These are phyloP conservation scores for Trichoderma sp. DNA, from an alignment of 2,329 filamentous ascomycete genomes.

Conservation along the genomic window DNA sequence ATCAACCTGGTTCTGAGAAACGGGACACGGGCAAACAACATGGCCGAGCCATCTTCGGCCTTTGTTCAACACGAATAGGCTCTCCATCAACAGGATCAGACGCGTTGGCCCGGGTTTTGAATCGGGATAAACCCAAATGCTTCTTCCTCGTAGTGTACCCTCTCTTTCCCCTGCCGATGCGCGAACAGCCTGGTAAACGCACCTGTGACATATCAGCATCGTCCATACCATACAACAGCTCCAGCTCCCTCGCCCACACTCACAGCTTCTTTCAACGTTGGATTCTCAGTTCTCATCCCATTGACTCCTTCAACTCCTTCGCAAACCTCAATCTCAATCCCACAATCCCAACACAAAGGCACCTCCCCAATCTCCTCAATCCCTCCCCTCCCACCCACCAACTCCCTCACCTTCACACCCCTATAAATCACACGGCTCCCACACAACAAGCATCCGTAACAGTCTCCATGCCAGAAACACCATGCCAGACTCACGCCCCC, in stretches of 20 bases:
- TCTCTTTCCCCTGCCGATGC: not conserved
- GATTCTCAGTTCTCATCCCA: not conserved
- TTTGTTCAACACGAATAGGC: slow-evolving; percentile 45
- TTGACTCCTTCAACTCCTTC: slow-evolving; percentile 42
- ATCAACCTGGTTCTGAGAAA: not conserved
- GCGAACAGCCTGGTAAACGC: not conserved
- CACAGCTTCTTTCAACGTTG: not conserved
- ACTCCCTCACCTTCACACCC: slow-evolving; percentile 39
- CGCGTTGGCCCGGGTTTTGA: slow-evolving; percentile 49
- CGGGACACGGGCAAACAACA: not conserved
- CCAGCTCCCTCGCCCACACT: not conserved
- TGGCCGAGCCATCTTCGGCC: not conserved
- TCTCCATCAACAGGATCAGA: slow-evolving; percentile 50
- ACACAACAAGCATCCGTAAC: slow-evolving; percentile 59
- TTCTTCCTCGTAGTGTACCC: too few relatives aligned
- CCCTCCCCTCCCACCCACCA: slow-evolving; percentile 35
- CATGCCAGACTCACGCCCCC: slow-evolving; percentile 61
- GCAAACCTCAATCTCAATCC: slow-evolving; percentile 44
- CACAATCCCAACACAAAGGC: slow-evolving; percentile 54
- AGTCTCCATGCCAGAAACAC: slow-evolving; percentile 61
- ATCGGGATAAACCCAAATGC: not conserved
- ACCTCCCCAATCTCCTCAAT: slow-evolving; percentile 48
- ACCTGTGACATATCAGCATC: not conserved
- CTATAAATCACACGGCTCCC: slow-evolving; percentile 44
- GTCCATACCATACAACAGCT: not conserved